phyloP scores from a whole-genome alignment of 768 basidiomycete genomes.

The Hypsizygus marmoreus region DNA sequence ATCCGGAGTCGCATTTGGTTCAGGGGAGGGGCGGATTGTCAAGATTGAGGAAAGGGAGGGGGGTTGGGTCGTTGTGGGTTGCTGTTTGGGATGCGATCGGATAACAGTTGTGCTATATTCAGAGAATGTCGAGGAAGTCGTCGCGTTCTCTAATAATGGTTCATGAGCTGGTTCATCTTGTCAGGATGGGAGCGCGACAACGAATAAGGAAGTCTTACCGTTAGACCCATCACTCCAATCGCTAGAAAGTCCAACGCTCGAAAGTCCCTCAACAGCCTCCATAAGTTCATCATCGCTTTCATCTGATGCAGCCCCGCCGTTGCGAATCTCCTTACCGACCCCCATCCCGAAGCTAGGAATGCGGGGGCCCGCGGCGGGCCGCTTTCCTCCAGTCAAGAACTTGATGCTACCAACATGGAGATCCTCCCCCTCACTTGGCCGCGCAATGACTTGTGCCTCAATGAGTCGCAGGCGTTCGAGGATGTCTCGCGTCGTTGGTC shows the following conservation, averaged over 20 bases:
- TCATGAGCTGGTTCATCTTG: constrained; percentile 45
- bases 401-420: constrained; percentile 85
- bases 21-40: constrained; percentile 61
- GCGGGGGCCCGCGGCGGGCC: constrained; percentile 60
- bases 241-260: constrained; percentile 51
- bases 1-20: constrained; percentile 47
- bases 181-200: constrained; percentile 11
- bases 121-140: constrained; percentile 36
- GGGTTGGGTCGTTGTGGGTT: constrained; percentile 38
- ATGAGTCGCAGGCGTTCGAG: constrained; percentile 78
- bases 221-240: constrained; percentile 46
- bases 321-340: constrained; percentile 60
- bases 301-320: constrained; percentile 42
- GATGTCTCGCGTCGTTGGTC: constrained; percentile 79
- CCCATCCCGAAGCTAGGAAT: constrained; percentile 88
- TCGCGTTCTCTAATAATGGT: constrained; percentile 51
- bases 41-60: constrained; percentile 73
- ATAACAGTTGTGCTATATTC: constrained; percentile 76
- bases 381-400: constrained; percentile 71
- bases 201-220: constrained; percentile 27
- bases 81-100: constrained; percentile 45
- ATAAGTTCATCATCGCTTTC: constrained; percentile 72
- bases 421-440: constrained; percentile 64
- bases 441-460: constrained; percentile 78
- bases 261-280: constrained; percentile 57